Percentiles rank a stretch among this genome's conserved stretches.
phyloP scores from a whole-genome alignment of 768 basidiomycete genomes.

The Russula sp. region DNA sequence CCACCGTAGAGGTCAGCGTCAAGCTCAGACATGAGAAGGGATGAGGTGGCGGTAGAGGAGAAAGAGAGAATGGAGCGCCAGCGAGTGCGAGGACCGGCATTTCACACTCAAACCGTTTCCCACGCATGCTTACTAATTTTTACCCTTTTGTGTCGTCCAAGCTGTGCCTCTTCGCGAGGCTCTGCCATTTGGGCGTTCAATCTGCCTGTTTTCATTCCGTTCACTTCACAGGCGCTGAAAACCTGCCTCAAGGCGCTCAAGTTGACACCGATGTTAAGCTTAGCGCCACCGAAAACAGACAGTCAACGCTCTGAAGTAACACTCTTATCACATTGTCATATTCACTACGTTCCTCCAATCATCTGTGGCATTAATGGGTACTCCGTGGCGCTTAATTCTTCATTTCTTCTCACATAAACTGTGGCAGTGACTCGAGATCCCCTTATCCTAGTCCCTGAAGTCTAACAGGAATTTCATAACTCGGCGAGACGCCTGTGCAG shows the following conservation, averaged over 20 bases:
- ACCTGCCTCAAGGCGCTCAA: background rate
- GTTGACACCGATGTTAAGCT: background rate
- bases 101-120: conserved; percentile 24
- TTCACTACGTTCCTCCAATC: no score
- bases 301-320: background rate
- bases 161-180: no score
- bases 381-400: background rate
- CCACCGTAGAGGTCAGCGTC: conserved; percentile 91
- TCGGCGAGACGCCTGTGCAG: background rate
- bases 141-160: background rate
- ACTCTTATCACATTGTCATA: background rate
- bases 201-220: background rate
- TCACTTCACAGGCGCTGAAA: background rate
- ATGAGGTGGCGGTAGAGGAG: conserved; percentile 34
- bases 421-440: background rate
- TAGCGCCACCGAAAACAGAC: background rate
- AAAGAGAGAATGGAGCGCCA: conserved; percentile 28
- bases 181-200: background rate
- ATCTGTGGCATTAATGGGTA: no score
- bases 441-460: background rate
- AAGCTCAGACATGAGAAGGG: conserved; percentile 61
- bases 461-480: conserved; percentile 9
- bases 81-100: conserved; percentile 14
- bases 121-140: conserved; percentile 21
- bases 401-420: background rate